phyloP scores from a whole-genome alignment of 1,139 yeast species.

The Candida sp. region DNA sequence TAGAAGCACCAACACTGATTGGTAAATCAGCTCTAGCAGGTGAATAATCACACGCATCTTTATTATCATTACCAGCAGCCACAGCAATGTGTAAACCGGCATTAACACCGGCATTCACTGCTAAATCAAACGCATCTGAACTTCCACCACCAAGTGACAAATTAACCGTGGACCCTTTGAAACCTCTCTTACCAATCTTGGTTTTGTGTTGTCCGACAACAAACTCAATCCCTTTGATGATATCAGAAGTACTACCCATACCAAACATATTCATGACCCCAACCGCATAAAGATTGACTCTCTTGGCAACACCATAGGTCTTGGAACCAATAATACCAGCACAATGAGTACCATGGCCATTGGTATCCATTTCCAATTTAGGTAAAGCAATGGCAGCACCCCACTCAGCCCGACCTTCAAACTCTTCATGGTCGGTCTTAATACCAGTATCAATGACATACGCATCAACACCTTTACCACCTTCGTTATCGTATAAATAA shows the following conservation, averaged over 20 bases:
- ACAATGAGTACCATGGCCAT: slow-evolving; percentile 58
- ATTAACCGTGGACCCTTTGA: slow-evolving; percentile 44
- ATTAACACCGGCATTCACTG: slow-evolving; percentile 39
- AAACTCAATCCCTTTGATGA: slow-evolving; percentile 42
- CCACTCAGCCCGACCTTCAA: slow-evolving; percentile 42
- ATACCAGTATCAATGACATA: slow-evolving; percentile 45
- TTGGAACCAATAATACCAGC: slow-evolving; percentile 45
- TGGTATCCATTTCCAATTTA: slow-evolving; percentile 31
- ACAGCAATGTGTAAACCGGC: slow-evolving; percentile 44
- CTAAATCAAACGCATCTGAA: slow-evolving; percentile 39
- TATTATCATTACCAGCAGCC: slow-evolving; percentile 45
- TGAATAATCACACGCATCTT: slow-evolving; percentile 40
- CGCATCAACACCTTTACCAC: slow-evolving; percentile 43
- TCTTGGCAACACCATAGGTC: slow-evolving; percentile 42
- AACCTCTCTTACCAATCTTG: slow-evolving; percentile 27
- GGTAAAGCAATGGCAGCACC: slow-evolving; percentile 39
- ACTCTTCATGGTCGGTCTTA: slow-evolving; percentile 36
- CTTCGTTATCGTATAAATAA: slow-evolving; percentile 35
- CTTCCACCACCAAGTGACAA: slow-evolving; percentile 45
- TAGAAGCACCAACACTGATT: slow-evolving; percentile 43
- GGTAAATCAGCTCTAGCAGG: slow-evolving; percentile 43
- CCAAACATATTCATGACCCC: slow-evolving; percentile 41
- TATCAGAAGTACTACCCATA: slow-evolving; percentile 39
- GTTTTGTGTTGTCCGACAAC: slow-evolving; percentile 36
- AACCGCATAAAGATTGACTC: slow-evolving; percentile 39